Evolutionary conservation across 2,329 filamentous ascomycete genomes (phyloP).

Genomic region (Huntiella decipiens): DNA sequence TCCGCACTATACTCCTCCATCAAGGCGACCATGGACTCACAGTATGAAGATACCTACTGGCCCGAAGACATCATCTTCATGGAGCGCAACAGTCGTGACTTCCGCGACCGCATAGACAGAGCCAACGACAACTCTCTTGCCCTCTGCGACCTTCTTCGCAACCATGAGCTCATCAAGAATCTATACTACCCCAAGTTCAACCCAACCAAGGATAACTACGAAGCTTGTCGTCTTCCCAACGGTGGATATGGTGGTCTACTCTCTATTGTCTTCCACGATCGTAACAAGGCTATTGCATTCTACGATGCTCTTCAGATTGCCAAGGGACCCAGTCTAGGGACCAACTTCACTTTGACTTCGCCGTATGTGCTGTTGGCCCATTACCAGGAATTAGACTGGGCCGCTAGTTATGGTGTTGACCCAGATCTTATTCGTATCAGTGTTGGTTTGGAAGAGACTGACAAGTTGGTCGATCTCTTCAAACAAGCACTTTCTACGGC

Average conservation of each 20-base stretch:
- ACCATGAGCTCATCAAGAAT: slow-evolving; percentile 45
- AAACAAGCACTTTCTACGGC: slow-evolving; percentile 44
- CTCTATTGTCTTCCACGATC: slow-evolving; percentile 59
- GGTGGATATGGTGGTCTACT: slow-evolving; percentile 84
- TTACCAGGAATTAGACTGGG: slow-evolving; percentile 86
- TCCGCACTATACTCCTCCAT: slow-evolving; percentile 50
- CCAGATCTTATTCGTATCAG: slow-evolving; percentile 67
- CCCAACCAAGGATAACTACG: slow-evolving; percentile 52
- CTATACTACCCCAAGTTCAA: slow-evolving; percentile 78
- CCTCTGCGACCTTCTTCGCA: slow-evolving; percentile 52
- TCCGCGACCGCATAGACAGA: slow-evolving; percentile 59
- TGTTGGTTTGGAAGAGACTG: slow-evolving; percentile 68
- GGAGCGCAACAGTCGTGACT: slow-evolving; percentile 90
- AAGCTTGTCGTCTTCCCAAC: slow-evolving; percentile 50
- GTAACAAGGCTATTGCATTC: slow-evolving; percentile 56
- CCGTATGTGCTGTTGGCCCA: slow-evolving; percentile 87
- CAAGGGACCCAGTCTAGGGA: slow-evolving; percentile 87
- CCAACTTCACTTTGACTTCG: slow-evolving; percentile 85
- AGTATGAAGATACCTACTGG: slow-evolving; percentile 86
- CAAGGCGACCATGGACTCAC: slow-evolving; percentile 42
- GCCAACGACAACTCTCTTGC: slow-evolving; percentile 75
- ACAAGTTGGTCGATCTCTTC: slow-evolving; percentile 45
- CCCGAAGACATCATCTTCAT: slow-evolving; percentile 85
- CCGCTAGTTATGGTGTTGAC: slow-evolving; percentile 61
- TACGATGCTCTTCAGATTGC: slow-evolving; percentile 73